Conservation (phyloP, 2,329 filamentous ascomycete species). For the Neopestalotiopsis rosae region DNA sequence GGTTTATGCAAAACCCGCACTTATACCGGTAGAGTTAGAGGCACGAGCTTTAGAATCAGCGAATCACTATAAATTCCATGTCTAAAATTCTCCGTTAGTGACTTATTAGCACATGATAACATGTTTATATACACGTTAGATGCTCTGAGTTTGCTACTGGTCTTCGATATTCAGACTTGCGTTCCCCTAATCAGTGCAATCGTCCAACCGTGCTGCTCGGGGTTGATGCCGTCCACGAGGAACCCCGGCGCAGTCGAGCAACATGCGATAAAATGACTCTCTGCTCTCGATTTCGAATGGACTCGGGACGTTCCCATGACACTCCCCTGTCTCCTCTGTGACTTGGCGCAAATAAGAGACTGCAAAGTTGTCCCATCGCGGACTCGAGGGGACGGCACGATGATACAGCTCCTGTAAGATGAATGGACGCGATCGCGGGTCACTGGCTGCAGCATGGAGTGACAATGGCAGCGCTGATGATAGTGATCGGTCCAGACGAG, state of each 20-base stretch:
- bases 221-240: background rate
- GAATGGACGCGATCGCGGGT: conserved; percentile 23
- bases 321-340: background rate
- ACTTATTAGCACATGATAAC: too few relatives aligned
- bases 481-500: conserved; percentile 24
- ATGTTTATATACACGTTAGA: too few relatives aligned
- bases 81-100: too few relatives aligned
- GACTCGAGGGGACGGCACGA: background rate
- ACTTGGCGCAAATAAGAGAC: background rate
- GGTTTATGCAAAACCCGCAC: too few relatives aligned
- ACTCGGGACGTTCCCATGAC: background rate
- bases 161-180: too few relatives aligned
- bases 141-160: too few relatives aligned
- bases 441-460: conserved; percentile 28
- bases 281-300: background rate
- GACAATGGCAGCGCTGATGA: conserved; percentile 31
- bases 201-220: background rate
- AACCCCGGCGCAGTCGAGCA: background rate
- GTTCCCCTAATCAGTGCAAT: background rate
- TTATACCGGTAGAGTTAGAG: too few relatives aligned
- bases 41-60: too few relatives aligned
- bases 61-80: too few relatives aligned
- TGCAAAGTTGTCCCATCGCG: conserved; percentile 1
- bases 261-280: background rate
- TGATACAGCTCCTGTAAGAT: conserved; percentile 18